Evolutionary conservation across 257 asterid species (phyloP).

Genomic region (Coffea eugenioides): DNA sequence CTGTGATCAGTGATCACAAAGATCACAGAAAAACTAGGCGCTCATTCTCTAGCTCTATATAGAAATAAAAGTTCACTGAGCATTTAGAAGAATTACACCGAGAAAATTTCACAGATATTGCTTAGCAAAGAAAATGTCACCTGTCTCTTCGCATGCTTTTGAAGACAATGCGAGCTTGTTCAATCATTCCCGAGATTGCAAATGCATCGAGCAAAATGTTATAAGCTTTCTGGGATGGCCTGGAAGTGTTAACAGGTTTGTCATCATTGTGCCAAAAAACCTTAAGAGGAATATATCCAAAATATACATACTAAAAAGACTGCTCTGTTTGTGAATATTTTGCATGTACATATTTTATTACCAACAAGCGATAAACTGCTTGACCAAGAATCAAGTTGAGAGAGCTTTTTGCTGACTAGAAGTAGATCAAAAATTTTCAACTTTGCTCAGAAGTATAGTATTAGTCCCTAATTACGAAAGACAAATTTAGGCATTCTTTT

Average conservation of each 20-base stretch:
- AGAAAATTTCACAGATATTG: neutral
- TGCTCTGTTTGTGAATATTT: neutral
- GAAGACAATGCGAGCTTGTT: slow-evolving; percentile 80
- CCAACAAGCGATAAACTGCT: neutral
- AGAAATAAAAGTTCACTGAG: neutral
- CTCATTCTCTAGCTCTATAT: no score
- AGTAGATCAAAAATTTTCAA: neutral
- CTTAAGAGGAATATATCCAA: neutral
- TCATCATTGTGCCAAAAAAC: neutral
- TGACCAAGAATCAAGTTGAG: neutral
- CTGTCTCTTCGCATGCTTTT: slow-evolving; percentile 99
- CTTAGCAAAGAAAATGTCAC: slow-evolving; percentile 29
- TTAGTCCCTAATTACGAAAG: neutral
- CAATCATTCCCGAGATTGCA: slow-evolving; percentile 98
- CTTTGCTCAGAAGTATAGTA: no score
- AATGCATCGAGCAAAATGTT: slow-evolving; percentile 96
- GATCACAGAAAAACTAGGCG: no score
- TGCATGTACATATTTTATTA: neutral
- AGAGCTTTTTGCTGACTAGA: neutral
- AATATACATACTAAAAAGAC: neutral
- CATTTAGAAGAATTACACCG: neutral
- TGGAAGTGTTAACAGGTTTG: slow-evolving; percentile 24
- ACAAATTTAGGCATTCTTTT: neutral
- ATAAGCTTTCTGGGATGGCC: slow-evolving; percentile 93
- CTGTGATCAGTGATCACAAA: no score